A percentile compares a stretch with the other conserved stretches of the same genome.
phyloP scores from a whole-genome alignment of 75 land plant species.

The Cunninghamia lanceolata region DNA sequence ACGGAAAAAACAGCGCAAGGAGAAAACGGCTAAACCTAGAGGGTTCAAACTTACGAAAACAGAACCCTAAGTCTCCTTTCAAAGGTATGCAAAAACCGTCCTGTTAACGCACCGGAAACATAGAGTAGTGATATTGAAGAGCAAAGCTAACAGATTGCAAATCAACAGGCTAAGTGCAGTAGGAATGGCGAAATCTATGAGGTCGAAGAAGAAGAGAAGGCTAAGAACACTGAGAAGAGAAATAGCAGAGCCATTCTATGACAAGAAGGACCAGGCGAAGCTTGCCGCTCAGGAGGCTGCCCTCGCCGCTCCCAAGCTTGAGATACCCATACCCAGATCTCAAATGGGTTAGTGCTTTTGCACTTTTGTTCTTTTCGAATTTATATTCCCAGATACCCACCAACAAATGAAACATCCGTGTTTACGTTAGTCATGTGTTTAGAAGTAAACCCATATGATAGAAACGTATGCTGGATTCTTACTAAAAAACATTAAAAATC shows the following conservation, averaged over 20 bases:
- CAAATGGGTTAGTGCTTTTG: background rate
- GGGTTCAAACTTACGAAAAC: background rate
- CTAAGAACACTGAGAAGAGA: conserved; percentile 79
- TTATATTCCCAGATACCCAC: too few species aligned
- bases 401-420: background rate
- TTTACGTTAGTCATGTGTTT: background rate
- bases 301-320: conserved; percentile 79
- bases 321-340: conserved; percentile 24
- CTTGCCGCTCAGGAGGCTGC: conserved; percentile 74
- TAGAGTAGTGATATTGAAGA: background rate
- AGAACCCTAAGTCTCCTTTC: background rate
- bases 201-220: conserved; percentile 91
- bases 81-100: background rate
- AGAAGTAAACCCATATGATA: background rate
- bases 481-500: too few species aligned
- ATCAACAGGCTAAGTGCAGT: background rate
- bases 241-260: conserved; percentile 73
- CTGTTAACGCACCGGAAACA: background rate
- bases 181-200: conserved; percentile 84
- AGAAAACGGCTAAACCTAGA: too few species aligned
- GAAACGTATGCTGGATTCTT: background rate
- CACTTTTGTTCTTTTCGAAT: background rate
- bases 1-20: too few species aligned
- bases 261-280: conserved; percentile 79
- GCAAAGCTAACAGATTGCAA: background rate